phyloP scores from a whole-genome alignment of 1,139 yeast genomes.

The Wickerhamomyces sp. region DNA sequence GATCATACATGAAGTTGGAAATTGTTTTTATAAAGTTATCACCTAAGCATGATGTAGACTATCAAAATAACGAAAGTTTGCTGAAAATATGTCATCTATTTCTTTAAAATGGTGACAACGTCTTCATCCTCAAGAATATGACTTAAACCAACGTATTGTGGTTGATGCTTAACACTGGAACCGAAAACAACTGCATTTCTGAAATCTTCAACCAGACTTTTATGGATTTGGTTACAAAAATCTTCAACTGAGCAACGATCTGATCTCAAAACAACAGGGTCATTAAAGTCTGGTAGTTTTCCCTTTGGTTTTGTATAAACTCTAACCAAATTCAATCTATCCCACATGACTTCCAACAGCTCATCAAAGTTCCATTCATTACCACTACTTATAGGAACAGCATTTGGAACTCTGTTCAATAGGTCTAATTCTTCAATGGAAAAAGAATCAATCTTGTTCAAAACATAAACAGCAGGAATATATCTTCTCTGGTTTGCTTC shows the following conservation, averaged over 20 bases:
- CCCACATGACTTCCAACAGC: constrained; percentile 93
- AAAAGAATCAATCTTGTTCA: constrained; percentile 93
- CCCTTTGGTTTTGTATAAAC: constrained; percentile 98
- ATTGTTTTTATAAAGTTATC: neutral
- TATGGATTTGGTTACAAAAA: constrained; percentile 95
- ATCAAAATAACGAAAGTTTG: too few relatives aligned
- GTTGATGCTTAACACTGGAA: constrained; percentile 92
- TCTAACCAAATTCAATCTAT: constrained; percentile 78
- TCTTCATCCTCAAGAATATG: constrained; percentile 91
- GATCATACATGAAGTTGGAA: neutral
- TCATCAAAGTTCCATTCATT: constrained; percentile 97
- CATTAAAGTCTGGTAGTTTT: constrained; percentile 83
- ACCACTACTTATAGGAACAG: constrained; percentile 94
- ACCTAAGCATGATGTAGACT: too few relatives aligned
- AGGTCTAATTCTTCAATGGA: constrained; percentile 90
- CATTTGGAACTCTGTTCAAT: constrained; percentile 87
- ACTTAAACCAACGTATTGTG: constrained; percentile 88
- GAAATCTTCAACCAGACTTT: constrained; percentile 88
- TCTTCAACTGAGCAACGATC: constrained; percentile 87
- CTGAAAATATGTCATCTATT: too few relatives aligned
- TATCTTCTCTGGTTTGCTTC: constrained; percentile 88
- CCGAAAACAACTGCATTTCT: constrained; percentile 91
- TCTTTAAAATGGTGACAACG: constrained; percentile 91
- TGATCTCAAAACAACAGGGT: constrained; percentile 86
- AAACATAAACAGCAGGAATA: constrained; percentile 90